Base-by-base conservation (phyloP, 768 basidiomycete genomes). In the Suillus weaverae region DNA sequence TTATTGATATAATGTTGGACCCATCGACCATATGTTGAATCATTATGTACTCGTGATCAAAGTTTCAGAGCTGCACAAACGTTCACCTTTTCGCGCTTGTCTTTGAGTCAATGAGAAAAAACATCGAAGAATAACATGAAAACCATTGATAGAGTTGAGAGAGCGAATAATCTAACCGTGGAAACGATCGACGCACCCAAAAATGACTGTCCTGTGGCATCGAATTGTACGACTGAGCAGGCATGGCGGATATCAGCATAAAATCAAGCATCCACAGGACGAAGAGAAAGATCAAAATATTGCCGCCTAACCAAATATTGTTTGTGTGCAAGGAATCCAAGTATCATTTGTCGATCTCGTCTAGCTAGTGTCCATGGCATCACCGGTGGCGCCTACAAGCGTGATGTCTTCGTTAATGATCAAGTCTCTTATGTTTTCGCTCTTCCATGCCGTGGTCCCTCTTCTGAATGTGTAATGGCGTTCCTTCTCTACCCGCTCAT, bases 361-460 rank as follows among this genome's bases (percentile, higher is more conserved):
- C 73, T 83, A 94, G 77, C 89, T 86, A 39, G 85, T 90, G 80
- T 94, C 92, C 92, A 94, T 94, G 54, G 86, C 90, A 69, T 93
- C 92, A 43, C 83, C 84, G 10, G 38, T 30, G 38, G 56, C 38
- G 8, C 70, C 80, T 18, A 87, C 70, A 7, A 78, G 76, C 13
- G 81, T 88, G 32, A 90, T 74, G 65, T 89, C 85, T 78, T 97
- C 95, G 35, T 78, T 84, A 22, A 91, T 84, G 59, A 98, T 79
- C 64, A 97, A 78, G 62, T 79, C 85, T 67, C 90, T 82, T 59
- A 98, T 82, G 39, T 79, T 83, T 79, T 97, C 93, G 66, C 84
- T 89, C 78, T 91, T 93, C 87, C 89, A 93, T 6, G 91, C 92
- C 0, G 95, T 98, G 32, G 95, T 95, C 5, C 95, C 95, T 59